Conservation (phyloP, 1,284 basidiomycete genomes). For the Puccinia sorghi region DNA sequence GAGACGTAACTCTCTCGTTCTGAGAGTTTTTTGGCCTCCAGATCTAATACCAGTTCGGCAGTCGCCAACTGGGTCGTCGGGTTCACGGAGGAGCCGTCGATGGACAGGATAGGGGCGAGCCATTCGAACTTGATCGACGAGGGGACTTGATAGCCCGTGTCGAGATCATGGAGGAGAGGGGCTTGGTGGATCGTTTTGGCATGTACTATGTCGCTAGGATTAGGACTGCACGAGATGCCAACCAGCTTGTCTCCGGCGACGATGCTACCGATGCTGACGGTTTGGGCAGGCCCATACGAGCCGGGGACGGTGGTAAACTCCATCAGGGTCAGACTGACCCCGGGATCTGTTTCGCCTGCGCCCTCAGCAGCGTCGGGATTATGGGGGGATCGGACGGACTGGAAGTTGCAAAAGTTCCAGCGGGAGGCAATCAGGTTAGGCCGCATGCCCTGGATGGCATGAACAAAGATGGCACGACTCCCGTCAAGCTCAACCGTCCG, state of each 20-base stretch:
- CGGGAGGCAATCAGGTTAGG: constrained; percentile 87
- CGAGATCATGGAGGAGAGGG: constrained; percentile 66
- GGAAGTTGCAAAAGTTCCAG: constrained; percentile 97
- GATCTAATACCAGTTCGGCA: constrained; percentile 57
- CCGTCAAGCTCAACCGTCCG: constrained; percentile 68
- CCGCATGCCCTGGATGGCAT: constrained; percentile 98
- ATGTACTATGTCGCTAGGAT: constrained; percentile 68
- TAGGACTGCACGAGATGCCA: constrained; percentile 71
- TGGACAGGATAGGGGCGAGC: constrained; percentile 68
- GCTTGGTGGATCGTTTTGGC: constrained; percentile 73
- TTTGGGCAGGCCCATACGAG: constrained; percentile 53
- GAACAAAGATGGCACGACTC: constrained; percentile 80
- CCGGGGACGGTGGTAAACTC: constrained; percentile 78
- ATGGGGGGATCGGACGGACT: constrained; percentile 56
- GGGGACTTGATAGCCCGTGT: constrained; percentile 82
- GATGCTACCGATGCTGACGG: constrained; percentile 79
- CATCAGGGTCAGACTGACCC: constrained; percentile 87
- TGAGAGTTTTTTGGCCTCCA: constrained; percentile 65
- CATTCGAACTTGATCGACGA: constrained; percentile 73
- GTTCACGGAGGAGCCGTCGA: neutral
- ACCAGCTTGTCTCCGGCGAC: constrained; percentile 76
- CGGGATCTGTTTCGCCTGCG: constrained; percentile 56
- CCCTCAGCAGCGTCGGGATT: constrained; percentile 58
- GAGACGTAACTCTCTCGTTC: constrained; percentile 64
- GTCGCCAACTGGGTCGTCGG: constrained; percentile 37